Evolutionary conservation across 1,284 basidiomycete genomes (phyloP).

Genomic region (Puccinia triticina): DNA sequence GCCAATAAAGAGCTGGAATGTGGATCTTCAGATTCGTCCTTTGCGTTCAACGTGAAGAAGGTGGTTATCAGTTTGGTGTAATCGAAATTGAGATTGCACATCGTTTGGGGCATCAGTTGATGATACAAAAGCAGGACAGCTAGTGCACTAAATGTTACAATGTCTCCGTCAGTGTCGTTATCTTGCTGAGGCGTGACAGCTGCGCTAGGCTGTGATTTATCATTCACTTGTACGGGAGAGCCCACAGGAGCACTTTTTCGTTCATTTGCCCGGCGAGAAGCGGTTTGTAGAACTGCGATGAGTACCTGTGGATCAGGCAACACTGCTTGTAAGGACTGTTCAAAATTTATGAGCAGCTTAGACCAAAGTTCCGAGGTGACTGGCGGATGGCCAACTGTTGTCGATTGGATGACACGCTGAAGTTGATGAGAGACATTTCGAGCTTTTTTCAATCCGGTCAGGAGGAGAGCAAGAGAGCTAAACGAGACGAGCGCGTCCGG

Average conservation of each 20-base stretch:
- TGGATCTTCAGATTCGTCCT: background rate
- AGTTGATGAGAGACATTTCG: slow-evolving; percentile 22
- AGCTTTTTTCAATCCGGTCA: slow-evolving; percentile 49
- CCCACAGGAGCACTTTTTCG: background rate
- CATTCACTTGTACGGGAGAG: background rate
- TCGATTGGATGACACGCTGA: background rate
- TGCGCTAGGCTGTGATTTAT: background rate
- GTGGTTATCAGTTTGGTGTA: slow-evolving; percentile 45
- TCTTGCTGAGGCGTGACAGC: background rate
- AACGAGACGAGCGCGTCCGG: slow-evolving; percentile 39
- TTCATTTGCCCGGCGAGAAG: slow-evolving; percentile 26
- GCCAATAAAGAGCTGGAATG: slow-evolving; percentile 8
- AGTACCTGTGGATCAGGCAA: slow-evolving; percentile 49
- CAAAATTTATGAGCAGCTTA: slow-evolving; percentile 27
- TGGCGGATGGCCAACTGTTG: background rate
- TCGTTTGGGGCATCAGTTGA: slow-evolving; percentile 39
- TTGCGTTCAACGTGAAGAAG: slow-evolving; percentile 36
- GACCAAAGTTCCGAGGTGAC: slow-evolving; percentile 27
- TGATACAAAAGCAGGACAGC: slow-evolving; percentile 39
- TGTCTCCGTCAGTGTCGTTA: slow-evolving; percentile 4
- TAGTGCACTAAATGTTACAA: slow-evolving; percentile 39
- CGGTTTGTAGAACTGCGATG: slow-evolving; percentile 38
- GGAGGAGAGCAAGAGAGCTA: slow-evolving; percentile 28
- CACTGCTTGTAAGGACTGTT: slow-evolving; percentile 29
- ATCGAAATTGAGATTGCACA: slow-evolving; percentile 43